These are phyloP conservation scores for Ampelomyces quisqualis DNA, from an alignment of 2,329 filamentous ascomycete species.

Conservation along the genomic window DNA sequence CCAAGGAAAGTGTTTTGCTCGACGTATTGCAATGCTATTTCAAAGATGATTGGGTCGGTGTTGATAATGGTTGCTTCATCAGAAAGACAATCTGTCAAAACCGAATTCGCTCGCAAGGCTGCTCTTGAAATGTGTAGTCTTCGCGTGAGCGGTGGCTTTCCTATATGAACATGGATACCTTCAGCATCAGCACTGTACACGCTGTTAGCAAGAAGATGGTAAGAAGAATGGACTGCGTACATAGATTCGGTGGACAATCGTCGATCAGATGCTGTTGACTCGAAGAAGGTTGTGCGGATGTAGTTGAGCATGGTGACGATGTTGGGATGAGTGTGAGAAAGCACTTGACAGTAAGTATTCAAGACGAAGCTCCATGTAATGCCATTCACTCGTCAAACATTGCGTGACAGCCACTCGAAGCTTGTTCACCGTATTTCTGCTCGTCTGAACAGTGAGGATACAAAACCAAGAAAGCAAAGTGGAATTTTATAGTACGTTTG, in stretches of 20 bases:
- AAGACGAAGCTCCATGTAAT: too few relatives aligned
- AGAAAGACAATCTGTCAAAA: not conserved
- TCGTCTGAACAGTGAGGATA: too few relatives aligned
- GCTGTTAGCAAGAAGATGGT: not conserved
- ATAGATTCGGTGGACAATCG: not conserved
- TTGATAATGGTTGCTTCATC: conserved; percentile 8
- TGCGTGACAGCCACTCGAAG: not conserved
- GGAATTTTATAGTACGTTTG: too few relatives aligned
- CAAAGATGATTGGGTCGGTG: conserved; percentile 7
- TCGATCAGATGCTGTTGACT: not conserved
- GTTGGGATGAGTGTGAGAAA: not conserved
- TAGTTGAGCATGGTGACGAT: not conserved
- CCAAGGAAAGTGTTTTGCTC: not conserved
- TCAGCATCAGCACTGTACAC: not conserved
- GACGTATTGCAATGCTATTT: conserved; percentile 6
- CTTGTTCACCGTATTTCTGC: too few relatives aligned
- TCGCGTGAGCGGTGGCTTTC: conserved; percentile 3
- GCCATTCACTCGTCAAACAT: not conserved
- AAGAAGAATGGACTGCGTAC: not conserved
- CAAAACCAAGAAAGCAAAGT: too few relatives aligned
- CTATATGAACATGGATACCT: conserved; percentile 5
- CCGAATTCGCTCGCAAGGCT: conserved; percentile 1
- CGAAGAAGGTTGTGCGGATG: not conserved
- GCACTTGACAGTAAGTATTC: not conserved
- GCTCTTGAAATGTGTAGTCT: conserved; percentile 1